A percentile compares a stretch with the other conserved stretches of the same genome.
Evolutionary conservation across 148 eudicot genomes (phyloP).

Genomic region (Nyssa sinensis): DNA sequence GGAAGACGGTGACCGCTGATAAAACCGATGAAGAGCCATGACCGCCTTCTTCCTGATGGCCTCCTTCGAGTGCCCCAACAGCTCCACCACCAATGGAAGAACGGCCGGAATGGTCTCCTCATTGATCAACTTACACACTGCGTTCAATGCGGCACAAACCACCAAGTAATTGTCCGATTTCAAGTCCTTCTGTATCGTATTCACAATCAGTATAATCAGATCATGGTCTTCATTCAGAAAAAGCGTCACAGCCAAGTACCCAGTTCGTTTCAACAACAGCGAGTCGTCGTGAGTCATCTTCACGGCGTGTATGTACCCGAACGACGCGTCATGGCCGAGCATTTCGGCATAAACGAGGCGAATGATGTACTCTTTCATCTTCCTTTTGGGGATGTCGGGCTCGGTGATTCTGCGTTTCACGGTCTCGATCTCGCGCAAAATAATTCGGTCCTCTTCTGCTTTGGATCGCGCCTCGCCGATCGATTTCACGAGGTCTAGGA

Average conservation of each 20-base stretch:
- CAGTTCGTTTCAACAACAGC: slow-evolving; percentile 65
- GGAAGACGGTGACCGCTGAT: slow-evolving; percentile 71
- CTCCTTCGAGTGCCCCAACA: slow-evolving; percentile 76
- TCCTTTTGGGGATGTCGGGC: slow-evolving; percentile 78
- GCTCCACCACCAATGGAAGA: slow-evolving; percentile 82
- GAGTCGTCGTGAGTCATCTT: slow-evolving; percentile 91
- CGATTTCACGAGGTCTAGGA: slow-evolving; percentile 86
- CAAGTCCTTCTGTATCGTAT: slow-evolving; percentile 98
- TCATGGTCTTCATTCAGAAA: slow-evolving; percentile 93
- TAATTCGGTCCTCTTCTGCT: slow-evolving; percentile 88
- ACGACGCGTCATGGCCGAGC: slow-evolving; percentile 92
- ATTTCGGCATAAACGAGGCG: slow-evolving; percentile 82
- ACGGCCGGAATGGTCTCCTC: slow-evolving; percentile 98
- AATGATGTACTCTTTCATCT: slow-evolving; percentile 85
- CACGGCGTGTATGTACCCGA: slow-evolving; percentile 90
- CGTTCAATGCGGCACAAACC: slow-evolving; percentile 91
- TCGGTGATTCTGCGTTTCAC: slow-evolving; percentile 57
- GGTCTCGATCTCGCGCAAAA: slow-evolving; percentile 68
- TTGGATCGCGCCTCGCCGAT: slow-evolving; percentile 95
- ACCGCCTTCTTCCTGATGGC: slow-evolving; percentile 96
- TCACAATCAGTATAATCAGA: slow-evolving; percentile 83
- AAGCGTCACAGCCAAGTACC: slow-evolving; percentile 86
- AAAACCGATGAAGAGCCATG: slow-evolving; percentile 96
- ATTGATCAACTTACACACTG: slow-evolving; percentile 80
- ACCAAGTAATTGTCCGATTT: slow-evolving; percentile 84